Evolutionary conservation across 2,329 filamentous ascomycete genomes (phyloP).

Genomic region (Alternaria angustiovoidea): DNA sequence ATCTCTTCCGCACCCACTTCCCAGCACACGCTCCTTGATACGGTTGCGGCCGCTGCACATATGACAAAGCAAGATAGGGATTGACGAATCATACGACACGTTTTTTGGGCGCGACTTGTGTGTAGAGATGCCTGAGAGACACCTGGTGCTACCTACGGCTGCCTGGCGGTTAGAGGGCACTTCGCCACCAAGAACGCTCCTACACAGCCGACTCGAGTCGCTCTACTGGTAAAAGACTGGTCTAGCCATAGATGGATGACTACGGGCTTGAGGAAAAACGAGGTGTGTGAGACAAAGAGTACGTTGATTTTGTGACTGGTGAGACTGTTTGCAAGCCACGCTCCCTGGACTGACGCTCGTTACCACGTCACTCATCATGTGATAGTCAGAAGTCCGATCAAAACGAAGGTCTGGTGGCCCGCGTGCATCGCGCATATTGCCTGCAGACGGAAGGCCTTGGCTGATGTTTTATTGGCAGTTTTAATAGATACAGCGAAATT

Average conservation of each 20-base stretch:
- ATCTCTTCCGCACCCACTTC: constrained; percentile 1
- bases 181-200: constrained; percentile 23
- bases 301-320: neutral
- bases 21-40: constrained; percentile 8
- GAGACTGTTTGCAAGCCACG: neutral
- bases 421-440: neutral
- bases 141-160: constrained; percentile 43
- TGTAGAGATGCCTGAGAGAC: constrained; percentile 27
- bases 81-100: constrained; percentile 22
- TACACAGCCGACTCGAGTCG: constrained; percentile 22
- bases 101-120: constrained; percentile 9
- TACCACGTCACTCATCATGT: neutral
- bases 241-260: constrained; percentile 14
- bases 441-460: neutral
- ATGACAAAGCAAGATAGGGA: constrained; percentile 21
- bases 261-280: neutral
- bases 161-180: constrained; percentile 34
- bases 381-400: neutral
- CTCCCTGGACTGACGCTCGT: neutral
- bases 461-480: neutral
- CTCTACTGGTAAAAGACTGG: constrained; percentile 4
- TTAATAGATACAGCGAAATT: neutral
- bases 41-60: neutral
- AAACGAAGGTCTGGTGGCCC: neutral
- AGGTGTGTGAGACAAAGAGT: constrained; percentile 6